Conservation (phyloP, 2,329 filamentous ascomycete species). For the Fusarium decemcellulare region DNA sequence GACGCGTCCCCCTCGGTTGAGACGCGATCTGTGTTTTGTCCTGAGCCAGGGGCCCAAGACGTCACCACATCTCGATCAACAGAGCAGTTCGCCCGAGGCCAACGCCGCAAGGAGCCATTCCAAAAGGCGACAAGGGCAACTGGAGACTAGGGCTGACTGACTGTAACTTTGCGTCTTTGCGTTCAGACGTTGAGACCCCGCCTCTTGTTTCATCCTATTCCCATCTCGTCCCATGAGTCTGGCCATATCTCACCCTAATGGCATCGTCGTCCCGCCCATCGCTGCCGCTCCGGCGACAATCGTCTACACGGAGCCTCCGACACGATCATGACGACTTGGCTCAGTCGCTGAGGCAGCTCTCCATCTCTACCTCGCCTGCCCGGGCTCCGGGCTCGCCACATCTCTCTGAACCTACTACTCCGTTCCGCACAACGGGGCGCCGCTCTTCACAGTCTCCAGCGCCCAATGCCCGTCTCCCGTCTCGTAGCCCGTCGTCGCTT, state of each 20-base stretch:
- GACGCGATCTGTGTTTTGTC: slow-evolving; percentile 31
- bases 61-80: slow-evolving; percentile 37
- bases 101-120: slow-evolving; percentile 30
- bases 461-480: slow-evolving; percentile 49
- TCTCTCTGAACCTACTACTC: slow-evolving; percentile 55
- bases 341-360: slow-evolving; percentile 61
- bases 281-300: slow-evolving; percentile 52
- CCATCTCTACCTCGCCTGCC: slow-evolving; percentile 54
- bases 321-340: slow-evolving; percentile 53
- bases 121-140: slow-evolving; percentile 31
- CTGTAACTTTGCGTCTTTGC: slow-evolving; percentile 29
- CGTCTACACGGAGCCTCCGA: slow-evolving; percentile 49
- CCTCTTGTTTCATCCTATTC: slow-evolving; percentile 30
- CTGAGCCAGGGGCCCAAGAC: slow-evolving; percentile 30
- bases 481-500: slow-evolving; percentile 60
- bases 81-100: slow-evolving; percentile 3
- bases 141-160: slow-evolving; percentile 28
- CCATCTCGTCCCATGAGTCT: slow-evolving; percentile 30
- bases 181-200: slow-evolving; percentile 26
- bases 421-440: slow-evolving; percentile 57
- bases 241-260: slow-evolving; percentile 43
- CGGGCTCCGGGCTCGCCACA: slow-evolving; percentile 47
- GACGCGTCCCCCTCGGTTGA: slow-evolving; percentile 29
- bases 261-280: slow-evolving; percentile 46
- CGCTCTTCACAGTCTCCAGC: slow-evolving; percentile 45